Percentiles rank a stretch among this genome's conserved stretches.
phyloP scores from a whole-genome alignment of 1,284 basidiomycete genomes.

The Trametes hirsuta region DNA sequence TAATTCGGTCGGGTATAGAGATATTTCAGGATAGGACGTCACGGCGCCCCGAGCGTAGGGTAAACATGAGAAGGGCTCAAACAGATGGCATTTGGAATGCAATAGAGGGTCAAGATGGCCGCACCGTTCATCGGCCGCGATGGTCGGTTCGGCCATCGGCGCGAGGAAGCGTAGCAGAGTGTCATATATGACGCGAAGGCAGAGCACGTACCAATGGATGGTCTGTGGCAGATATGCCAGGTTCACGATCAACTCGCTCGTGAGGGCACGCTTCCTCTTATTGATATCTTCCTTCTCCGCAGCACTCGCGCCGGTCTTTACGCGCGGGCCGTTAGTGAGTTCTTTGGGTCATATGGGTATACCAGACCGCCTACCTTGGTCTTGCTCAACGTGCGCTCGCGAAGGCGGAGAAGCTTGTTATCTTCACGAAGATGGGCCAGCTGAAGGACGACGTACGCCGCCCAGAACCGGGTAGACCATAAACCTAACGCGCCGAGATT shows the following conservation, averaged over 20 bases:
- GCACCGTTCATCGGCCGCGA: not conserved
- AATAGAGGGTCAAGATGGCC: not conserved
- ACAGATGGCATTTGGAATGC: not conserved
- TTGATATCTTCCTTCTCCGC: slow-evolving; percentile 59
- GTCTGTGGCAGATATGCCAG: slow-evolving; percentile 79
- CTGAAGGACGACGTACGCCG: slow-evolving; percentile 72
- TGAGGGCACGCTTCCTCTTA: slow-evolving; percentile 68
- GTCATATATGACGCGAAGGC: slow-evolving; percentile 8
- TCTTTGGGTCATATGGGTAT: not conserved
- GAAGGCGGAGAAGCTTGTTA: slow-evolving; percentile 54
- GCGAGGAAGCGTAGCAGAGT: not conserved
- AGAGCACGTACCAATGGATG: slow-evolving; percentile 73
- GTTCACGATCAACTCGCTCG: slow-evolving; percentile 77
- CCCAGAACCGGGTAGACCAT: slow-evolving; percentile 82
- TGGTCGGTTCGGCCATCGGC: not conserved
- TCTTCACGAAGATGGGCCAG: slow-evolving; percentile 74
- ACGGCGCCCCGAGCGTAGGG: not conserved
- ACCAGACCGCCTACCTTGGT: slow-evolving; percentile 44
- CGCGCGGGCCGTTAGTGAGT: not conserved
- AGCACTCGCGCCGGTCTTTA: slow-evolving; percentile 39
- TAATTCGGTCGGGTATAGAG: not conserved
- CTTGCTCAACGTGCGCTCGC: slow-evolving; percentile 58
- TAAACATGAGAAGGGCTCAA: not conserved
- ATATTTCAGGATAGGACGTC: not conserved
- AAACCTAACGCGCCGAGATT: slow-evolving; percentile 48